Base-by-base conservation (phyloP, 2,329 filamentous ascomycete species). In the Escovopsis weberi region DNA sequence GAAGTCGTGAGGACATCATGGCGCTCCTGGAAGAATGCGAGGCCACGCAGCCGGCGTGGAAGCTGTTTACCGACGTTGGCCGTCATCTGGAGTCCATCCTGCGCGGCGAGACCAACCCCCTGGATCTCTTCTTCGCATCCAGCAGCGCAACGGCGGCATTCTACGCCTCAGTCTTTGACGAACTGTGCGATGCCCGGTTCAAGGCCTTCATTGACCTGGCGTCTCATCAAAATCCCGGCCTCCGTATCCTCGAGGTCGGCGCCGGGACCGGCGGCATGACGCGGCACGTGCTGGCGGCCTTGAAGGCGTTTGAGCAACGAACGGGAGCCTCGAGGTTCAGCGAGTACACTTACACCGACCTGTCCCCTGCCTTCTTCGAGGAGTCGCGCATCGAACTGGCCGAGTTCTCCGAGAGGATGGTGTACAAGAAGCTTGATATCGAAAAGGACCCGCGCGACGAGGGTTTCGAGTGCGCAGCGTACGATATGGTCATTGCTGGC, bases 281-380 rank as follows among this genome's bases (percentile, higher is more conserved):
- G 1, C 37, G 38, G 3, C 51, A 51, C 4, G 43, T 60, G 18
- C n/a, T 63, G 0, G 45, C 41, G 0, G 37, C 46, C 2, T 43
- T 59, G 28, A 39, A 48, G 11, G 47, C 43, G 6, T 49, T 51
- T 7, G 55, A 54, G 39, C 44, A 41, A 7, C 30, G 43, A 32
- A 53, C 7, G 33, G 51, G 12, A 28, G 38, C 35, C 5, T 30
- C 39, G 5, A 26, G 43, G 1, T 60, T 60, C 37, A 43, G 50
- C 0, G 48, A 58, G 12, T 66, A 67, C 46, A 59, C 54, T 0
- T 68, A 58, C 38, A 66, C 64, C 0, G 65, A 69, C 37, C 58
- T 67, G 6, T 66, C 60, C 0, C 44, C 51, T 0, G 51, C 44
- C 1, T 63, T 63, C 48, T 62, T 65, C 30, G 51, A 51, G 12